Percentiles rank a stretch among this genome's conserved stretches.
Evolutionary conservation across 2,329 filamentous ascomycete genomes (phyloP).

Genomic region (Talaromyces marneffei): DNA sequence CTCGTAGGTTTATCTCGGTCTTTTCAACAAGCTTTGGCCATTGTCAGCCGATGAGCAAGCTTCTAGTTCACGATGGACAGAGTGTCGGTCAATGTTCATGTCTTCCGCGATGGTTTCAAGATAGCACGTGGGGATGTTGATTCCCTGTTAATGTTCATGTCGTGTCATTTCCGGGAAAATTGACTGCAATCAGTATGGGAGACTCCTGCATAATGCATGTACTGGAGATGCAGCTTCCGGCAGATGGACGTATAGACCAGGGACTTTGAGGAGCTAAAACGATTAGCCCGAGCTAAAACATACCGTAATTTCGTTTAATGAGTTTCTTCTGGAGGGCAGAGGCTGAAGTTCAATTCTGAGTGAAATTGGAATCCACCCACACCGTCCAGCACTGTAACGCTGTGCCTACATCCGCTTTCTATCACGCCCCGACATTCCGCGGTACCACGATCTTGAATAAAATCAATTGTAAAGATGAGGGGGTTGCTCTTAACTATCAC

Average conservation of each 20-base stretch:
- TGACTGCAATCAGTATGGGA: background rate
- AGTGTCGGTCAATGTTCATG: background rate
- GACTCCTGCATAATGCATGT: constrained; percentile 1
- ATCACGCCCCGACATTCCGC: constrained; percentile 7
- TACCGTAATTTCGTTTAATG: background rate
- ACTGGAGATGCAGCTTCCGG: background rate
- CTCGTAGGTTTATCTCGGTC: background rate
- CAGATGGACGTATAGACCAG: background rate
- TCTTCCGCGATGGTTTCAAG: background rate
- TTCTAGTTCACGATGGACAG: background rate
- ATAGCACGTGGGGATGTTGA: background rate
- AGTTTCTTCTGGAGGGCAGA: background rate
- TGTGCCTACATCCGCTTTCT: constrained; percentile 3
- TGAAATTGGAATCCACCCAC: background rate
- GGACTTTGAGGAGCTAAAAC: background rate
- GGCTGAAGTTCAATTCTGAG: background rate
- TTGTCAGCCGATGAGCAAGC: background rate
- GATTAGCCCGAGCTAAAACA: constrained; percentile 2
- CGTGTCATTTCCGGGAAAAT: background rate
- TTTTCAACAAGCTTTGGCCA: background rate
- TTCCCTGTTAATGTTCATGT: background rate
- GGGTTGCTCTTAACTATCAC: background rate
- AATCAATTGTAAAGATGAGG: background rate
- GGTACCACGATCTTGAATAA: background rate
- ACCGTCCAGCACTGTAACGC: background rate